A percentile compares a stretch with the other conserved stretches of the same genome.
These are phyloP conservation scores for Citrullus colocynthis DNA, from an alignment of 306 rosid species.

Conservation along the genomic window DNA sequence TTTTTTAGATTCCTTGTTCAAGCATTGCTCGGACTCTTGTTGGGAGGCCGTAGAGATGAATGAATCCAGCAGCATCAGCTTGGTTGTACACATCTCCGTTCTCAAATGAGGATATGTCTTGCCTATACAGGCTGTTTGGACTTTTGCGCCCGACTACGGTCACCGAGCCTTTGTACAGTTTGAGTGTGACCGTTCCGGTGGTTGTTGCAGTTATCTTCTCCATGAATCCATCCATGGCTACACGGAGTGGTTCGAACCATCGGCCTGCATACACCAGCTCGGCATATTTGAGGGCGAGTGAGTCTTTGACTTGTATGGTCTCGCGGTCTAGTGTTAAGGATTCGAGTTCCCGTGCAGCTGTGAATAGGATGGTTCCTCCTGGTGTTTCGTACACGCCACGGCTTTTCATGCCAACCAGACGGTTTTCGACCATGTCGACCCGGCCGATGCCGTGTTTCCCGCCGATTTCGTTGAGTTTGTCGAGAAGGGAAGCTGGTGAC, in stretches of 20 bases:
- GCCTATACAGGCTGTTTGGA: conserved; percentile 75
- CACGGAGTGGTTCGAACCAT: conserved; percentile 94
- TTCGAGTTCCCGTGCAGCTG: conserved; percentile 70
- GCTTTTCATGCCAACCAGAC: conserved; percentile 94
- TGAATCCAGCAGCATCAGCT: conserved; percentile 97
- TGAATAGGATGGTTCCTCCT: conserved; percentile 79
- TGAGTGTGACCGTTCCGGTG: conserved; percentile 71
- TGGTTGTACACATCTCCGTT: conserved; percentile 76
- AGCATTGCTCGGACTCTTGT: conserved; percentile 88
- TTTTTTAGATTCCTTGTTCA: conserved; percentile 28
- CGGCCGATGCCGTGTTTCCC: conserved; percentile 87
- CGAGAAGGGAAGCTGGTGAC: conserved; percentile 61
- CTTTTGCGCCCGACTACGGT: conserved; percentile 51
- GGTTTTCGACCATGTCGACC: conserved; percentile 89
- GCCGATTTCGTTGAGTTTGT: conserved; percentile 67
- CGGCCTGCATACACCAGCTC: conserved; percentile 94
- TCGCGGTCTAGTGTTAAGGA: conserved; percentile 75
- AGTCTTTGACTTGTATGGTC: conserved; percentile 61
- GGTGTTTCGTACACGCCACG: conserved; percentile 97
- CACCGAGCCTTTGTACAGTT: conserved; percentile 69
- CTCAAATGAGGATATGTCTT: conserved; percentile 89
- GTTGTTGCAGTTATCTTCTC: conserved; percentile 62
- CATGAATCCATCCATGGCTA: conserved; percentile 85
- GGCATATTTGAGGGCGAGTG: conserved; percentile 63
- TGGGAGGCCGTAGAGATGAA: conserved; percentile 88